These are phyloP conservation scores for Scenedesmus sp. DNA, from an alignment of 163 green algal species.

Conservation along the genomic window DNA sequence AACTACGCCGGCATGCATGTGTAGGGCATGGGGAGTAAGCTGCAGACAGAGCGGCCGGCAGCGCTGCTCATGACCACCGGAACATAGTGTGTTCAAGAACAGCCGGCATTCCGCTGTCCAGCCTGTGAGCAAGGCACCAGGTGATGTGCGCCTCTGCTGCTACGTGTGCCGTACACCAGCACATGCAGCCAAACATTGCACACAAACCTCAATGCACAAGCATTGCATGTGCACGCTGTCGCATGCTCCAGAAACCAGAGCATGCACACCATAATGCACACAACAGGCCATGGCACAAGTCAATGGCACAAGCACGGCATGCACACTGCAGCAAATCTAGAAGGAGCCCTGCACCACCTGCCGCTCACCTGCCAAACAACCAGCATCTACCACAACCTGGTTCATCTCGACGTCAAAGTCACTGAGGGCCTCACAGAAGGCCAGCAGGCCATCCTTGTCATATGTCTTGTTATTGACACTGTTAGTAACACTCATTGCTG, in stretches of 20 bases:
- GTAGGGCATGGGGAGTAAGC: not conserved
- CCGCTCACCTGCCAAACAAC: constrained; percentile 70
- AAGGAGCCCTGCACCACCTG: not conserved
- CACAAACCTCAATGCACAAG: not conserved
- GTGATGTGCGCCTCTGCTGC: too few relatives aligned
- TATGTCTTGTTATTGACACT: constrained; percentile 38
- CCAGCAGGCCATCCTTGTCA: constrained; percentile 64
- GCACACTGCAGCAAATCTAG: not conserved
- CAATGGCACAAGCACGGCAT: not conserved
- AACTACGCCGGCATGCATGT: not conserved
- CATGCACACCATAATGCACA: not conserved
- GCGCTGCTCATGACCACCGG: too few relatives aligned
- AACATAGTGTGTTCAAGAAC: too few relatives aligned
- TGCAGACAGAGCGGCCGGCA: not conserved
- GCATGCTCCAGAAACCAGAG: too few relatives aligned
- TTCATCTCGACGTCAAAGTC: constrained; percentile 88
- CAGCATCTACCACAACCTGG: constrained; percentile 72
- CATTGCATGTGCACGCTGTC: too few relatives aligned
- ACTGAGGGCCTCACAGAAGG: constrained; percentile 75
- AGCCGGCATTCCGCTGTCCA: too few relatives aligned
- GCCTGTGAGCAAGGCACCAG: too few relatives aligned
- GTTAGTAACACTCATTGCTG: constrained; percentile 1
- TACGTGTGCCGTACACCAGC: too few relatives aligned
- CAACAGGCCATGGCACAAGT: not conserved
- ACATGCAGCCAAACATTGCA: not conserved